Percentiles rank a stretch among this genome's conserved stretches.
These are phyloP conservation scores for Cunninghamia lanceolata DNA, from an alignment of 75 land plant genomes.

Conservation along the genomic window DNA sequence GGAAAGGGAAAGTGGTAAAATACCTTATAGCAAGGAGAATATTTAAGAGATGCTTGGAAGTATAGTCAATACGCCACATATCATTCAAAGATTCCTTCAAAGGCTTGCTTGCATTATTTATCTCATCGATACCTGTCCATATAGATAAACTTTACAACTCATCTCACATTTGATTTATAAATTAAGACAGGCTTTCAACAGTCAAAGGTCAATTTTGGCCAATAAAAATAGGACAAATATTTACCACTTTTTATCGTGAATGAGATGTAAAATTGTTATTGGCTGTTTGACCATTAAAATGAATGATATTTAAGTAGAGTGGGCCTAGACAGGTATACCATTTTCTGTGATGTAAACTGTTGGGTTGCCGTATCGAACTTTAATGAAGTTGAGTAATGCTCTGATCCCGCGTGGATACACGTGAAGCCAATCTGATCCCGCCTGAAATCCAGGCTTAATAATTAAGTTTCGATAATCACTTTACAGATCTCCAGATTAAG, in stretches of 20 bases:
- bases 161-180: constrained; percentile 2
- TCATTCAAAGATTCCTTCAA: constrained; percentile 12
- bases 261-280: too few species aligned
- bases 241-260: too few species aligned
- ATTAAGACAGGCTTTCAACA: not conserved
- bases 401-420: constrained; percentile 35
- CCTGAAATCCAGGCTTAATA: constrained; percentile 11
- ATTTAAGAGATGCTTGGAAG: not conserved
- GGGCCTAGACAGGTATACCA: constrained; percentile 18
- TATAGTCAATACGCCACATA: constrained; percentile 6
- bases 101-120: not conserved
- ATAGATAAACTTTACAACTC: too few species aligned
- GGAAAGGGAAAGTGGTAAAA: too few species aligned
- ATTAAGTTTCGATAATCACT: too few species aligned
- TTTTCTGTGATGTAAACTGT: constrained; percentile 39
- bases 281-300: too few species aligned
- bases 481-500: too few species aligned
- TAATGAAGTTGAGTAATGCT: constrained; percentile 14
- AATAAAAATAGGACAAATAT: too few species aligned
- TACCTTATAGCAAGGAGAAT: constrained; percentile 11
- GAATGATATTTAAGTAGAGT: too few species aligned
- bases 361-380: constrained; percentile 24
- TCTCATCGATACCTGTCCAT: too few species aligned
- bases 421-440: constrained; percentile 29
- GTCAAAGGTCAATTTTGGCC: too few species aligned